Conservation (phyloP, 805 yeast genomes). For the Metschnikowia hibisci region DNA sequence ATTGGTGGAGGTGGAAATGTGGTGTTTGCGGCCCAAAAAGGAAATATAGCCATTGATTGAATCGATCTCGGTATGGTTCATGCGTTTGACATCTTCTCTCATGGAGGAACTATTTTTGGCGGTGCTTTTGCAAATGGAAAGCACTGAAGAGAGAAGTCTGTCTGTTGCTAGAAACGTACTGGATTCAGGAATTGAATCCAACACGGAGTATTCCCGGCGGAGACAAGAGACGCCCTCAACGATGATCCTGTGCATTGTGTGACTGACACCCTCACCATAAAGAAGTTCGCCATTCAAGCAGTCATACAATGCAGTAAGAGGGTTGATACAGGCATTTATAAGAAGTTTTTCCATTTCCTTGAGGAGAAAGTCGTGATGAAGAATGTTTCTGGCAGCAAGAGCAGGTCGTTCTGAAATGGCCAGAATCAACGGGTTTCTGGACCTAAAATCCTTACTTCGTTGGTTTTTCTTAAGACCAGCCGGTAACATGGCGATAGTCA, state of each 20-base stretch:
- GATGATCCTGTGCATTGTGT: constrained; percentile 40
- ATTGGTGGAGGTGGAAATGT: constrained; percentile 46
- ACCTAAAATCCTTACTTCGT: constrained; percentile 13
- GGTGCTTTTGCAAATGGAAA: constrained; percentile 34
- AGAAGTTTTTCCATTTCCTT: constrained; percentile 70
- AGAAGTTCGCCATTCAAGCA: constrained; percentile 74
- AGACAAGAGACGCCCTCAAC: constrained; percentile 45
- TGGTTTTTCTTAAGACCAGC: neutral
- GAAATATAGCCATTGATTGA: constrained; percentile 81
- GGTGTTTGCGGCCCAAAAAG: constrained; percentile 45
- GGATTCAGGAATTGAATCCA: constrained; percentile 30
- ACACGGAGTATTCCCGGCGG: constrained; percentile 22
- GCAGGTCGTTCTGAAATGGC: constrained; percentile 21
- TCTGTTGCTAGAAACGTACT: constrained; percentile 28
- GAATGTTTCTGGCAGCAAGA: constrained; percentile 26
- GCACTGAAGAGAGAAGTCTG: constrained; percentile 34
- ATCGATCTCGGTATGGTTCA: constrained; percentile 69
- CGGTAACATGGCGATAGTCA: constrained; percentile 59
- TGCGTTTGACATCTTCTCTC: constrained; percentile 59
- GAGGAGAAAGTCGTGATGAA: constrained; percentile 46
- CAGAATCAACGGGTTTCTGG: constrained; percentile 13
- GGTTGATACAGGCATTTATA: constrained; percentile 80
- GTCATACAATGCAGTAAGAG: constrained; percentile 73
- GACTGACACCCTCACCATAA: constrained; percentile 30
- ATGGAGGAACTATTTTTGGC: constrained; percentile 63